Base-by-base conservation (phyloP, 2,329 filamentous ascomycete genomes). In the Ceratocystis ficicola region DNA sequence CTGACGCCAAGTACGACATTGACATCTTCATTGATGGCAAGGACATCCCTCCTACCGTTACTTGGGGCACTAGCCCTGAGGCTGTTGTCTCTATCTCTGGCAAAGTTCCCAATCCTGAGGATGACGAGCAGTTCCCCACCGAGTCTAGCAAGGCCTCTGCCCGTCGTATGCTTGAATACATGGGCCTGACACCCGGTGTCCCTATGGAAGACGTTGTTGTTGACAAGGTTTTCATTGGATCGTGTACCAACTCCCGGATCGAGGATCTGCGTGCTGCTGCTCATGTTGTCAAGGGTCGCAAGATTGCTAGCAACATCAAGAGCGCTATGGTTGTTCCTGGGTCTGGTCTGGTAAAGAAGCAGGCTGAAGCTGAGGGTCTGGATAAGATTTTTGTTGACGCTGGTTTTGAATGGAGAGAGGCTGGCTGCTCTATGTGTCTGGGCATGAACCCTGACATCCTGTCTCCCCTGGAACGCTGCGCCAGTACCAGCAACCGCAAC, bases 391-490 rank as follows among this genome's bases (percentile, higher is more conserved):
- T 99, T 76, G 73, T 79, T 7, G 90, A 95, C 68, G 92, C 94
- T 62, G 94, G 94, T 6, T 97, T 97, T 70, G 93, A 97, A 75
- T 97, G 93, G 93, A 86, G 94, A 74, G 94, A 99, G 79, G 94
- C 94, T 70, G 94, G 94, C 62, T 99, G 94, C 83, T 95, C 90
- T 69, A 99, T 99, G 94, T 97, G 94, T 75, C 83, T 99, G 65
- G 94, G 94, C 74, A 99, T 99, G 93, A 99, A 99, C 80, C 93
- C 94, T 0, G 94, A 99, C 75, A 97, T 99, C 69, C 83, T 97
- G 60, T 86, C 91, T 1, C 92, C 94, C 65, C 84, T 88, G 75
- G 94, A 99, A 78, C 87, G 94, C 72, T 97, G 94, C 74, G 94
- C 94, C 52, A 93, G 88, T 73, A 97, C 94, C 62, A 95, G 90